Evolutionary conservation across 257 asterid species (phyloP), one percentile per base, ranked within the genome.

Genomic region (Petunia secreta): DNA sequence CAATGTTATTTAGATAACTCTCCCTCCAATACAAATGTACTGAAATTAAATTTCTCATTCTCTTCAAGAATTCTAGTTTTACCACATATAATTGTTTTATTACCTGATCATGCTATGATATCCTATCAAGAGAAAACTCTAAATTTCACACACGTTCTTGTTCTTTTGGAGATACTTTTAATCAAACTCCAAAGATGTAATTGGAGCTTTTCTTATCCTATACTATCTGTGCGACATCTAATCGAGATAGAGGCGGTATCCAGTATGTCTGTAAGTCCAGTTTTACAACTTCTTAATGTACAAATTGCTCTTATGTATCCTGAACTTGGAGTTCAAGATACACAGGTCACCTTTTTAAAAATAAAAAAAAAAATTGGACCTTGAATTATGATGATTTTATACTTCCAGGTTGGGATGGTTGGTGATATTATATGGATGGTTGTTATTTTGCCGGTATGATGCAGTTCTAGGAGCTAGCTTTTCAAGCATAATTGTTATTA

Each of bases 131-230:
- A 9, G 55, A 71, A 8, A 71, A 71, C 60, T 48, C 77, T 62
- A 50, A 25, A 50, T 73, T 36, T 73, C 4, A 5, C 8, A 73
- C 63, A 73, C n/a, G n/a, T n/a, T n/a, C n/a, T n/a, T 73, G 34
- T 73, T 9, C 62, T 73, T 52, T 37, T 9, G 46, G 78, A 73
- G 50, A 13, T 50, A 50, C 78, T 73, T n/a, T n/a, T n/a, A n/a
- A n/a, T n/a, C n/a, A n/a, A n/a, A 14, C 62, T 73, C 78, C 78
- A 10, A 37, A 34, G 6, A n/a, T n/a, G n/a, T n/a, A n/a, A n/a
- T n/a, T n/a, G n/a, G n/a, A n/a, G n/a, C n/a, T n/a, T n/a, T n/a
- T n/a, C n/a, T n/a, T 73, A 50, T 73, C 78, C 50, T 50, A 71
- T 6, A 48, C 60, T 3, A 73, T 73, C 36, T 6, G 3, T n/a